phyloP scores from a whole-genome alignment of 805 yeast species.

The Kuraishia floccosa region DNA sequence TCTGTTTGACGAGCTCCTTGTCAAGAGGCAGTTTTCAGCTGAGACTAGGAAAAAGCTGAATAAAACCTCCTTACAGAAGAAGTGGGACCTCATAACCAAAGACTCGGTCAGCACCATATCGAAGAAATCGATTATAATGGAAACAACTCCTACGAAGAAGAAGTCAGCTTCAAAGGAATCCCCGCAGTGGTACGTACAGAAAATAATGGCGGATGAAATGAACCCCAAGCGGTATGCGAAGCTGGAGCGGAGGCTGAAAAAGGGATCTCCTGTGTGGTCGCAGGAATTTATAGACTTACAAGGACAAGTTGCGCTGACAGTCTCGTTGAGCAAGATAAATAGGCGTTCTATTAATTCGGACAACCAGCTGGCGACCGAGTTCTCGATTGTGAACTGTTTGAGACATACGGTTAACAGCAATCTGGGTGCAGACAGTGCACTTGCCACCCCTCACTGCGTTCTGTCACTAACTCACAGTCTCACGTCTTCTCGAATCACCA shows the following conservation, averaged over 20 bases:
- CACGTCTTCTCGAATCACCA: conserved; percentile 60
- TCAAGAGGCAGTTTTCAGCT: conserved; percentile 58
- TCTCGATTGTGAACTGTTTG: conserved; percentile 64
- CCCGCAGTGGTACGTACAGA: conserved; percentile 33
- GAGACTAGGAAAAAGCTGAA: conserved; percentile 64
- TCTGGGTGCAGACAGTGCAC: conserved; percentile 48
- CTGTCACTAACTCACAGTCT: conserved; percentile 63
- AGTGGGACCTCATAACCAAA: conserved; percentile 75
- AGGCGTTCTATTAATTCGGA: conserved; percentile 25
- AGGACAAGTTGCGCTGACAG: conserved; percentile 71
- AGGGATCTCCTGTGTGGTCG: conserved; percentile 47
- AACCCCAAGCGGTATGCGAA: conserved; percentile 24
- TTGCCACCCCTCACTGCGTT: conserved; percentile 31
- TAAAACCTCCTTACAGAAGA: conserved; percentile 52
- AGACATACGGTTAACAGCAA: conserved; percentile 59
- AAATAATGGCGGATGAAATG: conserved; percentile 25
- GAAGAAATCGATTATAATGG: conserved; percentile 14
- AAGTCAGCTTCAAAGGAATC: conserved; percentile 7
- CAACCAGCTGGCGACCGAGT: conserved; percentile 56
- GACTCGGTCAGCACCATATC: conserved; percentile 58
- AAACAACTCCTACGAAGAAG: conserved; percentile 1
- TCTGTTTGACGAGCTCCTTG: conserved; percentile 61
- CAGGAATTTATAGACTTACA: conserved; percentile 62
- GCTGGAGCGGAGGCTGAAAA: conserved; percentile 12
- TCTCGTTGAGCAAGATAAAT: conserved; percentile 47